Evolutionary conservation across 352 stramenopile genomes (phyloP).

Genomic region (Phytophthora brassicae): DNA sequence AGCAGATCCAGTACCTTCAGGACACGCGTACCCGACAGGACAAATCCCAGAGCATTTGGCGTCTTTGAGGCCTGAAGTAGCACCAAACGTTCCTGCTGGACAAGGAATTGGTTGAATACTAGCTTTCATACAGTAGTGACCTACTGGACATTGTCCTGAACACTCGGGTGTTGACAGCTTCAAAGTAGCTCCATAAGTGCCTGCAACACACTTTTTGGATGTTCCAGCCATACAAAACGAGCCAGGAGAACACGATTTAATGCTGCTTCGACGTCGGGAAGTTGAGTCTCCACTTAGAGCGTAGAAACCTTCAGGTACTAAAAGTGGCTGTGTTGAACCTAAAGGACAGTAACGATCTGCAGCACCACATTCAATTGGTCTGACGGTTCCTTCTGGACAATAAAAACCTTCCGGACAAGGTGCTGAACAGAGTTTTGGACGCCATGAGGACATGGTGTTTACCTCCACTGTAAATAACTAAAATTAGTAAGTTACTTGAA

Average conservation of each 20-base stretch:
- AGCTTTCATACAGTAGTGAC: constrained; percentile 55
- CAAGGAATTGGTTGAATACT: constrained; percentile 36
- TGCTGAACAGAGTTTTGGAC: constrained; percentile 61
- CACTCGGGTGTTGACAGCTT: constrained; percentile 38
- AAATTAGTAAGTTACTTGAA: constrained; percentile 2
- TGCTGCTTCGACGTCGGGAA: constrained; percentile 21
- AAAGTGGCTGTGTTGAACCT: constrained; percentile 30
- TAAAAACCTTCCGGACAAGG: constrained; percentile 65
- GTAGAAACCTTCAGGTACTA: constrained; percentile 48
- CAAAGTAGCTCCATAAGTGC: constrained; percentile 42
- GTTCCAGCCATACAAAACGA: constrained; percentile 61
- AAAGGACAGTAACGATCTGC: constrained; percentile 61
- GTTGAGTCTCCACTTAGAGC: constrained; percentile 32
- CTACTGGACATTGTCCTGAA: constrained; percentile 49
- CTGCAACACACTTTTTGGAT: constrained; percentile 45
- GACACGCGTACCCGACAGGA: constrained; percentile 61
- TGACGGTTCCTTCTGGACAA: constrained; percentile 45
- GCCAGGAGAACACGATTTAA: constrained; percentile 47
- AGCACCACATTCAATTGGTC: constrained; percentile 45
- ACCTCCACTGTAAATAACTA: constrained; percentile 29
- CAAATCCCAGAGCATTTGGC: constrained; percentile 62
- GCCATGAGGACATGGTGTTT: constrained; percentile 51
- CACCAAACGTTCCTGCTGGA: constrained; percentile 62
- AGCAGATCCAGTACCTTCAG: constrained; percentile 46
- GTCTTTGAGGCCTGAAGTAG: constrained; percentile 33